Conservation (phyloP, 148 eudicot species). For the Limonium bicolor region DNA sequence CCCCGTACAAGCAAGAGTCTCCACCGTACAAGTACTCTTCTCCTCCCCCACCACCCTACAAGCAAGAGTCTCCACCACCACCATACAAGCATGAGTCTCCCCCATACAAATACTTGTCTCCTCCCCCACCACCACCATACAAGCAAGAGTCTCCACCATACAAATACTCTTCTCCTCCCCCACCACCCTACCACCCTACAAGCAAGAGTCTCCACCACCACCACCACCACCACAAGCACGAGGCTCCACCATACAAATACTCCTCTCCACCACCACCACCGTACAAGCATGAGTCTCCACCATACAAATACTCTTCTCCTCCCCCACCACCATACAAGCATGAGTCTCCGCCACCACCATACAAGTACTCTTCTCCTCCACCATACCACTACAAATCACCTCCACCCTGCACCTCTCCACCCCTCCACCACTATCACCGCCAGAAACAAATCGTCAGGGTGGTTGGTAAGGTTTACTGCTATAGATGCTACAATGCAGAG, state of each 20-base stretch:
- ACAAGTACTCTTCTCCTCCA: constrained; percentile 4
- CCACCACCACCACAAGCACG: constrained; percentile 27
- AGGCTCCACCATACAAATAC: not conserved
- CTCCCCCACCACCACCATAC: constrained; percentile 12
- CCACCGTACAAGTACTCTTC: constrained; percentile 23
- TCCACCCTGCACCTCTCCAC: constrained; percentile 15
- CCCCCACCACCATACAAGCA: constrained; percentile 16
- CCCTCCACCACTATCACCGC: constrained; percentile 10
- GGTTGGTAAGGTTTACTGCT: constrained; percentile 41
- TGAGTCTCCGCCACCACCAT: constrained; percentile 27
- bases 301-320: constrained; percentile 8
- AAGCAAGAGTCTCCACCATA: constrained; percentile 21
- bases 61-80: constrained; percentile 30
- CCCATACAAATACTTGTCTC: constrained; percentile 18
- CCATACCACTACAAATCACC: constrained; percentile 10
- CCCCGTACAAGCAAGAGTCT: constrained; percentile 9
- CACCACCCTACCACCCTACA: constrained; percentile 8
- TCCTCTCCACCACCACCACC: constrained; percentile 12
- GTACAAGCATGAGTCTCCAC: constrained; percentile 17
- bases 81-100: constrained; percentile 14
- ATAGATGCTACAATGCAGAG: constrained; percentile 31
- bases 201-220: constrained; percentile 14
- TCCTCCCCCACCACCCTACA: constrained; percentile 16
- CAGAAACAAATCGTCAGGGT: constrained; percentile 23
- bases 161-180: constrained; percentile 14